Conservation (phyloP, 2,329 filamentous ascomycete genomes). For the Hawksworthiomyces lignivorus region DNA sequence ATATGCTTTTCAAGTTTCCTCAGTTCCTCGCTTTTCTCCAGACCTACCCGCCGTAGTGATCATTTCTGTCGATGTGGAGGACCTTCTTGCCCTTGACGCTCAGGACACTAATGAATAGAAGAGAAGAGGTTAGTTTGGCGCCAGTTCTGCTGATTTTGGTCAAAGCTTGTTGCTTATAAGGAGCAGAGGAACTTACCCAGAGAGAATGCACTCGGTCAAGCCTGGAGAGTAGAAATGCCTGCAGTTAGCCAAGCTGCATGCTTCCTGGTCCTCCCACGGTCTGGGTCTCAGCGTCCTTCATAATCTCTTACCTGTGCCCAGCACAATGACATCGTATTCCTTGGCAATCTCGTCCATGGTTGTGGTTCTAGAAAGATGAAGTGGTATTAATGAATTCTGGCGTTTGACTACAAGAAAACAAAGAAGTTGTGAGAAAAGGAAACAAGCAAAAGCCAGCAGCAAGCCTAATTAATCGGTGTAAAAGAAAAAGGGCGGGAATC, state of each 20-base stretch:
- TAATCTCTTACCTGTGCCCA: slow-evolving; percentile 76
- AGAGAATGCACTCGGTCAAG: slow-evolving; percentile 97
- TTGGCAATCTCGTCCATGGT: slow-evolving; percentile 96
- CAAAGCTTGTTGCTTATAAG: too few species aligned
- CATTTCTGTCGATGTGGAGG: slow-evolving; percentile 95
- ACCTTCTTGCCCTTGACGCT: slow-evolving; percentile 99
- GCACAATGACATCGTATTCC: slow-evolving; percentile 97
- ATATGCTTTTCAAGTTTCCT: too few species aligned
- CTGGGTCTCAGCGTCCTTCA: neutral
- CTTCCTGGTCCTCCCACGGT: neutral
- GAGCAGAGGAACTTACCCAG: slow-evolving; percentile 52
- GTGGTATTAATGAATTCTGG: neutral
- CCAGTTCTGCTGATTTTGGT: too few species aligned
- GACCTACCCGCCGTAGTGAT: slow-evolving; percentile 92
- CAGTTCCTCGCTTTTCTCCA: neutral
- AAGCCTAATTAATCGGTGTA: slow-evolving; percentile 9
- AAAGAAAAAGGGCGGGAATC: neutral
- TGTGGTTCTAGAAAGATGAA: slow-evolving; percentile 5
- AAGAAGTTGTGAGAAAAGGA: neutral
- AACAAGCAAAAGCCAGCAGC: neutral
- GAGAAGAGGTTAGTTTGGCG: slow-evolving; percentile 1
- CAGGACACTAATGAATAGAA: slow-evolving; percentile 57
- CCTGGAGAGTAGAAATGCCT: slow-evolving; percentile 41
- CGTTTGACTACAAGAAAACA: neutral
- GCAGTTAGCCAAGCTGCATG: too few species aligned